Percentiles rank a stretch among this genome's conserved stretches.
phyloP scores from a whole-genome alignment of 305 asterid species.

The Rubia balearica region DNA sequence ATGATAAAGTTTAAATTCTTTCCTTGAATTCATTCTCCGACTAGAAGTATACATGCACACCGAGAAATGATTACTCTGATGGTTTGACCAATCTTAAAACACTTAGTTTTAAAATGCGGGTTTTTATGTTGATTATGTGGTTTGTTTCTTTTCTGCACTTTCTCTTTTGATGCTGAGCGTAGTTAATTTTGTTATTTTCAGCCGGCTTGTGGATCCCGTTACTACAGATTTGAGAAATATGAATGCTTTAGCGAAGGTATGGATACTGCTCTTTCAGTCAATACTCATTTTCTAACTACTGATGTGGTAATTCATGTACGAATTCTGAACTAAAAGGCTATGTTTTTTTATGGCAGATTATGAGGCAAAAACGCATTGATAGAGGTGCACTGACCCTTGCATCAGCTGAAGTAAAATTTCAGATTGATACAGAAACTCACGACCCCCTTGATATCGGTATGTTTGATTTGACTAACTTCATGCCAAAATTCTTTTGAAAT shows the following conservation, averaged over 20 bases:
- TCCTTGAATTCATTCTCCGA: constrained; percentile 3
- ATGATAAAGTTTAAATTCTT: not conserved
- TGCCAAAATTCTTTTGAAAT: not conserved
- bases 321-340: not conserved
- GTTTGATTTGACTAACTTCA: constrained; percentile 3
- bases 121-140: not conserved
- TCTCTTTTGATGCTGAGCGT: not conserved
- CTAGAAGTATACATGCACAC: not conserved
- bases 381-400: constrained; percentile 99
- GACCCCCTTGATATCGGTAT: constrained; percentile 98
- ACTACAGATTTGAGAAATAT: constrained; percentile 89
- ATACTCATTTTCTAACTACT: not conserved
- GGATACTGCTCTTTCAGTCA: constrained; percentile 5
- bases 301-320: not conserved
- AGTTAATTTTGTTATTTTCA: constrained; percentile 24
- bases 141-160: constrained; percentile 5
- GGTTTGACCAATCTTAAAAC: not conserved
- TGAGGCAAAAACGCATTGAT: constrained; percentile 96
- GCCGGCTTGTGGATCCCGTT: constrained; percentile 88
- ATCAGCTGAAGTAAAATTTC: constrained; percentile 98
- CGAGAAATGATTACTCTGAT: not conserved
- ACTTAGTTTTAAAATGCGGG: not conserved
- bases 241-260: constrained; percentile 90
- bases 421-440: constrained; percentile 97
- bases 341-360: constrained; percentile 44